Evolutionary conservation across 148 eudicot species (phyloP).

Genomic region (Diospyros lotus): DNA sequence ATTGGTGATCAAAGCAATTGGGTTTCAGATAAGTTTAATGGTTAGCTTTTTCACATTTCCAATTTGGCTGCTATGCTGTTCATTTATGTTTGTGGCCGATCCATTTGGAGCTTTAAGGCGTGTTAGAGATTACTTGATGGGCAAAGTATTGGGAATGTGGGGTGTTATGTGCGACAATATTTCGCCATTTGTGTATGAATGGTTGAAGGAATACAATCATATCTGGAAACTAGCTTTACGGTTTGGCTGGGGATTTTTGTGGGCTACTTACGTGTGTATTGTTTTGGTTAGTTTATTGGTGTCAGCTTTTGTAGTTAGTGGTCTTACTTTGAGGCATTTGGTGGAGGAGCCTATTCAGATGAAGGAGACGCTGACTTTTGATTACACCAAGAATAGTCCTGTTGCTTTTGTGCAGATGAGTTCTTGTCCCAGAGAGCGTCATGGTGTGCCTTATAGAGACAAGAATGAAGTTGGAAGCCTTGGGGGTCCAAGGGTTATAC

Average conservation of each 20-base stretch:
- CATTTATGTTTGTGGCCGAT: slow-evolving; percentile 35
- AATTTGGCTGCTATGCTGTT: slow-evolving; percentile 33
- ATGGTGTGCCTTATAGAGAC: slow-evolving; percentile 21
- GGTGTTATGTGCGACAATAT: slow-evolving; percentile 17
- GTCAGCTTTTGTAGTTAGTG: slow-evolving; percentile 58
- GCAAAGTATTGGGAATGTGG: slow-evolving; percentile 24
- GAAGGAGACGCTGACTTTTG: slow-evolving; percentile 55
- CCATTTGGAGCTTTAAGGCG: slow-evolving; percentile 30
- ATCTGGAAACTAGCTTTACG: slow-evolving; percentile 38
- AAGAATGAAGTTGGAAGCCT: slow-evolving; percentile 23
- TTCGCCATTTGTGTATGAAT: slow-evolving; percentile 26
- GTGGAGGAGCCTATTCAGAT: slow-evolving; percentile 66
- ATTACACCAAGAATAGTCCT: slow-evolving; percentile 72
- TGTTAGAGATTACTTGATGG: slow-evolving; percentile 28
- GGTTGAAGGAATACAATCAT: slow-evolving; percentile 42
- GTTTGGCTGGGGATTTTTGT: slow-evolving; percentile 63
- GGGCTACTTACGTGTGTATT: slow-evolving; percentile 53
- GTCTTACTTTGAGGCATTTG: slow-evolving; percentile 47
- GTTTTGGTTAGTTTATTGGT: slow-evolving; percentile 49
- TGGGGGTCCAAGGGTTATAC: slow-evolving; percentile 40
- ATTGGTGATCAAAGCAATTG: slow-evolving; percentile 51
- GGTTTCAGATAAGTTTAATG: slow-evolving; percentile 52
- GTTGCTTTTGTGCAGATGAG: slow-evolving; percentile 52
- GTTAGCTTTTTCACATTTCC: slow-evolving; percentile 52
- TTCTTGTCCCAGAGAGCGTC: slow-evolving; percentile 23